A percentile compares a stretch with the other conserved stretches of the same genome.
Conservation (phyloP, 768 basidiomycete genomes). For the Tricholoma terreum region DNA sequence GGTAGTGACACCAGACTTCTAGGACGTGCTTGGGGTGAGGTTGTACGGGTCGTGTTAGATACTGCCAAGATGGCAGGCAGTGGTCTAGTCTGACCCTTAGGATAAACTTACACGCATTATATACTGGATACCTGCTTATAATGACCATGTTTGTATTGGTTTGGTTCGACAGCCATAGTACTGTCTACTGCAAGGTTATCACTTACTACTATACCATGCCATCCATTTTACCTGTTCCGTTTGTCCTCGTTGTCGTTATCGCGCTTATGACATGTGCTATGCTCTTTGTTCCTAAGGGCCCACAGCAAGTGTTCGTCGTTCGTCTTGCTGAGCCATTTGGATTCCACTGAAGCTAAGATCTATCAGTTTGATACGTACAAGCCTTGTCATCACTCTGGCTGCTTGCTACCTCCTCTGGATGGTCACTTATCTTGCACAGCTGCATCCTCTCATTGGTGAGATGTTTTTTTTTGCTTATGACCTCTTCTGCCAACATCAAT, state of each 20-base stretch:
- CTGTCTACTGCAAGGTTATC: background rate
- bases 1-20: slow-evolving; percentile 35
- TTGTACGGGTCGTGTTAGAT: slow-evolving; percentile 54
- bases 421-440: slow-evolving; percentile 93
- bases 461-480: slow-evolving; percentile 24
- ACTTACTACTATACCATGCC: slow-evolving; percentile 49
- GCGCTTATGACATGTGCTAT: slow-evolving; percentile 64
- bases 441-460: slow-evolving; percentile 84
- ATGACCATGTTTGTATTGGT: background rate
- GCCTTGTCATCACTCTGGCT: slow-evolving; percentile 70
- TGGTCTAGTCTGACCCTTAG: slow-evolving; percentile 52
- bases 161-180: background rate
- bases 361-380: slow-evolving; percentile 79
- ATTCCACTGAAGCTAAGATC: background rate
- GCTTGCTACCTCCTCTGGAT: slow-evolving; percentile 97
- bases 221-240: slow-evolving; percentile 64
- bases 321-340: background rate
- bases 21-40: slow-evolving; percentile 47
- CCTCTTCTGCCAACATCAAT: background rate
- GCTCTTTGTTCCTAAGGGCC: slow-evolving; percentile 78
- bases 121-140: background rate
- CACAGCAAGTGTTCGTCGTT: slow-evolving; percentile 78
- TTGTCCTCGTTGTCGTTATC: slow-evolving; percentile 61
- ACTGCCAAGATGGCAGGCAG: slow-evolving; percentile 75
- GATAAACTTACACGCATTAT: background rate